A percentile compares a stretch with the other conserved stretches of the same genome.
phyloP scores from a whole-genome alignment of 495 filamentous ascomycete genomes.

The Lophiostoma macrostomum region DNA sequence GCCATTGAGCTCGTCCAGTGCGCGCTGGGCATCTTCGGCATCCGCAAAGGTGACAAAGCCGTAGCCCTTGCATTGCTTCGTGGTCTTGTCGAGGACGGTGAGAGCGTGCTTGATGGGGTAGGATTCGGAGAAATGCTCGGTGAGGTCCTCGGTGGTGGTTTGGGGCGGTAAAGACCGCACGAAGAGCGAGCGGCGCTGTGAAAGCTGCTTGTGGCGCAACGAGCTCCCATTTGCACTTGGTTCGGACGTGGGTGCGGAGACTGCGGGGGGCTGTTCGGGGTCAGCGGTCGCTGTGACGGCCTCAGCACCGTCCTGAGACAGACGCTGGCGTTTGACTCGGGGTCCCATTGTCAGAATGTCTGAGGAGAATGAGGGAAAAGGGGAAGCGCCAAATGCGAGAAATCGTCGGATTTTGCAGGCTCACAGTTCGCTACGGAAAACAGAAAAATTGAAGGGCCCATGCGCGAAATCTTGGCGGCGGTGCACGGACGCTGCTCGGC shows the following conservation, averaged over 20 bases:
- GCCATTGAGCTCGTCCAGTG: conserved; percentile 73
- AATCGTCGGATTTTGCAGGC: no score
- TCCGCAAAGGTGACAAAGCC: conserved; percentile 97
- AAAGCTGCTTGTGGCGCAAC: no score
- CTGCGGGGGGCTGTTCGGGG: conserved; percentile 6
- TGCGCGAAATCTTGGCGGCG: no score
- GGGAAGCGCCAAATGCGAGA: no score
- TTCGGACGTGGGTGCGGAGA: conserved; percentile 1
- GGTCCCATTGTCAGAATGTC: conserved; percentile 29
- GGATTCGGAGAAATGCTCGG: conserved; percentile 85
- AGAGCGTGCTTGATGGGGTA: conserved; percentile 93
- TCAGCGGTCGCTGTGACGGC: conserved; percentile 27
- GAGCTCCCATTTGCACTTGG: no score
- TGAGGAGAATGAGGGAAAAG: no score
- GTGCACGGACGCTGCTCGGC: no score
- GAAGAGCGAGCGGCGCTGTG: conserved; percentile 71
- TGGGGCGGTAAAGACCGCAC: conserved; percentile 77
- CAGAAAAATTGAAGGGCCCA: no score
- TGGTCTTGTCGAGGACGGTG: conserved; percentile 74
- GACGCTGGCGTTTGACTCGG: conserved; percentile 36
- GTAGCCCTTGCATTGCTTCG: conserved; percentile 83
- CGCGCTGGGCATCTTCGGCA: conserved; percentile 78
- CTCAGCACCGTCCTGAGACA: conserved; percentile 35
- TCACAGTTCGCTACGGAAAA: no score
- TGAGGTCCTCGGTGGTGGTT: conserved; percentile 77